phyloP scores from a whole-genome alignment of 106 monocot species.

The Phalaenopsis aphrodite region DNA sequence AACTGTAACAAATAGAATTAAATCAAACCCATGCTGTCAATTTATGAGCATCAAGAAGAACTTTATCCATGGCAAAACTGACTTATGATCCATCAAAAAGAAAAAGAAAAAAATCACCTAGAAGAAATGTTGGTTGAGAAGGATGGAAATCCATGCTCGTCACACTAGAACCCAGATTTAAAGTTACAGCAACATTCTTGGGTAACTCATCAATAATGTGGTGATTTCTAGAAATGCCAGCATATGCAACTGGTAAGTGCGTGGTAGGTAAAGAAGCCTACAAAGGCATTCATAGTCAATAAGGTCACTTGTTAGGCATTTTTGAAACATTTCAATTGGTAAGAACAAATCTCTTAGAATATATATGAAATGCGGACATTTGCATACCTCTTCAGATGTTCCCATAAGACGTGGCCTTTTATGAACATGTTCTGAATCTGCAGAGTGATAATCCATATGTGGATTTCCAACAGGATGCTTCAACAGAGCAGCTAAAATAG shows the following conservation, averaged over 20 bases:
- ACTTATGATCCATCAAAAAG: not conserved
- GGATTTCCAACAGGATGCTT: conserved; percentile 44
- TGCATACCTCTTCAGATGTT: conserved; percentile 48
- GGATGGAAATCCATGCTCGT: conserved; percentile 55
- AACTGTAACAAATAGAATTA: conserved; percentile 23
- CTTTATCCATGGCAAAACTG: not conserved
- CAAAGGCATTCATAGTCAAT: conserved; percentile 2
- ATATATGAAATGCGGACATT: not conserved
- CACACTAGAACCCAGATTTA: conserved; percentile 34
- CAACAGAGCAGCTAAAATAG: conserved; percentile 32
- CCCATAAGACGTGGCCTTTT: conserved; percentile 45
- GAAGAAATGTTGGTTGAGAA: conserved; percentile 29
- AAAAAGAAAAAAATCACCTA: conserved; percentile 20
- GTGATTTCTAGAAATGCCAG: conserved; percentile 15
- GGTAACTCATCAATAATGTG: conserved; percentile 32
- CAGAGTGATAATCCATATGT: conserved; percentile 47
- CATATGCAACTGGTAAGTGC: conserved; percentile 20
- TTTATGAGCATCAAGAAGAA: not conserved
- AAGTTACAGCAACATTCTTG: conserved; percentile 22
- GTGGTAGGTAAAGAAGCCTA: conserved; percentile 15
- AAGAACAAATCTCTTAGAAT: not conserved
- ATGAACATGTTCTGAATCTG: conserved; percentile 59
- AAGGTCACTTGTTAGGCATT: not conserved
- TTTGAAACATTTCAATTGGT: not conserved
- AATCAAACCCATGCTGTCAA: not conserved